Base-by-base conservation (phyloP, 129 eudicot species). In the Gnaphalium uliginosum region DNA sequence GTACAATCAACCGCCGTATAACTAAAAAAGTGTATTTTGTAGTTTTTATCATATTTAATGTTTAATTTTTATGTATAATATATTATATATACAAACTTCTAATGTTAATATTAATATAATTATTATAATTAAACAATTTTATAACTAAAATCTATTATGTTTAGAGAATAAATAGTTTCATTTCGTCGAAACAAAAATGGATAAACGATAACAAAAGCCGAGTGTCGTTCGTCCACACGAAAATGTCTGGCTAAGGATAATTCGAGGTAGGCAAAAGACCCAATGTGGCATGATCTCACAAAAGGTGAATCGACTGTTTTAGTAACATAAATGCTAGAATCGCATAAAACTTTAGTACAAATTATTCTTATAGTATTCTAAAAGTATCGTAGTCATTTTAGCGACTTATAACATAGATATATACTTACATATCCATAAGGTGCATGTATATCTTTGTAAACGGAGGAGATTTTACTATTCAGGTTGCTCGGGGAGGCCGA, bases 1-100 rank as follows among this genome's bases (percentile, higher is more conserved):
- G 89, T 81, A 76, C 54, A 53, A 56, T 73, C 75, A 41, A 15
- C 74, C 48, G 66, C 86, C 86, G 75, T 70, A 32, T n/a, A 67
- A 39, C 23, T 26, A 53, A 32, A 53, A 32, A 35, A 46, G 8
- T 19, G 17, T 51, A 75, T 43, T 25, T 70, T 70, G 53, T 26
- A 18, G 33, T 23, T 46, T 70, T 70, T 11, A 65, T 5, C 7
- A 1, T n/a, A n/a, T n/a, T 35, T 67, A 67, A 19, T n/a, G 0
- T 18, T 37, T 8, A 0, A 48, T 46, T 10, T n/a, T n/a, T n/a
- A n/a, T n/a, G n/a, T n/a, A n/a, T 61, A 27, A 8, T 25, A 8
- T 9, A 17, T 65, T 39, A 1, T 58, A 58, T 19, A 17, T 41
- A 57, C 3, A 26, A 46, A 46, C 13, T 3, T 9, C 2, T 46